A percentile compares a stretch with the other conserved stretches of the same genome.
Evolutionary conservation across 352 stramenopile genomes (phyloP).

Genomic region (Halophytophthora batemanensis): DNA sequence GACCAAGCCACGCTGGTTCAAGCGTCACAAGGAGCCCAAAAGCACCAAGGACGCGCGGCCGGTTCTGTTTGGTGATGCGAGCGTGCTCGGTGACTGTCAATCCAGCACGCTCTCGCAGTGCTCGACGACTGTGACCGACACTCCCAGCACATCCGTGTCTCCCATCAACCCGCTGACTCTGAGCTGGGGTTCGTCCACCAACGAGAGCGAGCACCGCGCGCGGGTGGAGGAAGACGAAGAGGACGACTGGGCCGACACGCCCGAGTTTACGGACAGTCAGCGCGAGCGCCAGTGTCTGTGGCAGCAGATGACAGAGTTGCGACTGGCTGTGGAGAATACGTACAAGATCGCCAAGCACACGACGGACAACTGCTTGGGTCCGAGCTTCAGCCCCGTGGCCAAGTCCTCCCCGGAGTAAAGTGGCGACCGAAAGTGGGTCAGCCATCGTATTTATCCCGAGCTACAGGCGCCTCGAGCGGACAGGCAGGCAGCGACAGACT

Average conservation of each 20-base stretch:
- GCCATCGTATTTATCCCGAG: conserved; percentile 6
- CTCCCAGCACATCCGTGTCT: conserved; percentile 10
- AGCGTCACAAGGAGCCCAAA: conserved; percentile 25
- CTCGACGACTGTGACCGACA: conserved; percentile 14
- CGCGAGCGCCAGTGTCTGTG: conserved; percentile 24
- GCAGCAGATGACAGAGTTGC: conserved; percentile 44
- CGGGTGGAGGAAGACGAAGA: conserved; percentile 30
- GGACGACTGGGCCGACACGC: conserved; percentile 27
- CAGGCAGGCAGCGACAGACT: no score
- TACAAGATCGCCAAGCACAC: conserved; percentile 41
- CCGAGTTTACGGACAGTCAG: conserved; percentile 29
- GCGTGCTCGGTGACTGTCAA: conserved; percentile 22
- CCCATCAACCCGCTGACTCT: conserved; percentile 18
- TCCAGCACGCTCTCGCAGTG: conserved; percentile 22
- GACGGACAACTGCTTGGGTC: conserved; percentile 26
- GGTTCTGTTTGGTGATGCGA: conserved; percentile 23
- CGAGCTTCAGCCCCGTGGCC: conserved; percentile 16
- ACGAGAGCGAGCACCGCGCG: conserved; percentile 18
- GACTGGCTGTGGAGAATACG: conserved; percentile 40
- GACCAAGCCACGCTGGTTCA: conserved; percentile 22
- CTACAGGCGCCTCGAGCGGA: background rate
- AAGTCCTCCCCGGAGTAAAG: conserved; percentile 9
- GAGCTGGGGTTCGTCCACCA: conserved; percentile 21
- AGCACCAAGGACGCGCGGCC: conserved; percentile 10
- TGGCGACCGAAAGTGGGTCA: no score